Base-by-base conservation (phyloP, 108 stramenopile genomes). In the Pseudonitzschia multiseries region DNA sequence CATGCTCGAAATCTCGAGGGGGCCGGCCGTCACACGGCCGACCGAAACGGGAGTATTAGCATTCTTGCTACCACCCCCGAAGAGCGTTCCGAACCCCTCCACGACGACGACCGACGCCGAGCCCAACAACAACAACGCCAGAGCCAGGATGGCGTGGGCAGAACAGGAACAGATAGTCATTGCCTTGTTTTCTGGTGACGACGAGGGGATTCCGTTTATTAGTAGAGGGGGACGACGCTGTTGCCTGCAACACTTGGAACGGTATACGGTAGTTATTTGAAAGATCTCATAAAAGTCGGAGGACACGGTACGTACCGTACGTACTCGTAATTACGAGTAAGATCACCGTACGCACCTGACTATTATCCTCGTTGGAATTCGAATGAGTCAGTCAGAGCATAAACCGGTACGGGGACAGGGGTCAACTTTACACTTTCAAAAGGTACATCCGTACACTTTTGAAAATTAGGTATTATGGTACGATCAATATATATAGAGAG, bases 21-120 rank as follows among this genome's bases (percentile, higher is more conserved):
- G 92, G 8, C 92, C 92, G 12, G 92, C 92, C 0, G 73, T 57
- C 5, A 93, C 89, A 54, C 87, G 70, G 22, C 87, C 76, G 15
- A 82, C 66, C 5, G 20, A n/a, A n/a, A n/a, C 22, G 9, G 54
- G 54, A 36, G 32, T 36, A 36, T 36, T 33, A 32, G n/a, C 62
- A 14, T 32, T 29, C 2, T 9, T 32, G 62, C 2, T 42, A 17
- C 13, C 41, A 4, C n/a, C n/a, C n/a, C 62, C 27, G 36, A 63
- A 40, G 62, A 63, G 36, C n/a, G 41, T 63, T 2, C 36, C 62
- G 29, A 63, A 22, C 3, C 41, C 41, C 62, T 56, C 54, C 87
- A 59, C 87, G 65, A 29, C 85, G 88, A 57, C 87, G 64, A 27
- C 84, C 65, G n/a, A 77, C 57, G 61, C 20, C 61, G 61, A 62